Conservation (phyloP, 2,329 filamentous ascomycete genomes). For the Penicillium italicum region DNA sequence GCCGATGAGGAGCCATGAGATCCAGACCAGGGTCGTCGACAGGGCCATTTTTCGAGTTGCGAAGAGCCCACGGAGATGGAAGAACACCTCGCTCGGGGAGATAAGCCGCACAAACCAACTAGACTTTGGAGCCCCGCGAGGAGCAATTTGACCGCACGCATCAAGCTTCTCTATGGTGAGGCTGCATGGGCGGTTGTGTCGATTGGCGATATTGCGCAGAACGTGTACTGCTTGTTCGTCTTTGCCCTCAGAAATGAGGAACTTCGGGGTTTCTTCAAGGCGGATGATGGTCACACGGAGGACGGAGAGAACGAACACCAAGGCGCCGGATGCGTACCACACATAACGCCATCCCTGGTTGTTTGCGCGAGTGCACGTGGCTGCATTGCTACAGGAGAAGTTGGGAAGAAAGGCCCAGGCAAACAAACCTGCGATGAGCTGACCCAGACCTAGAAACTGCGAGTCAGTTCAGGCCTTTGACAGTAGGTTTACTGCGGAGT, state of each 20-base stretch:
- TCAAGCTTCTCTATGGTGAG: constrained; percentile 51
- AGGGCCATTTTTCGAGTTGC: constrained; percentile 57
- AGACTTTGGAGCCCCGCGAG: background rate
- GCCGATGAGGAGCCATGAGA: constrained; percentile 67
- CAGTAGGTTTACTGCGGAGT: background rate
- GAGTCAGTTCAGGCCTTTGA: background rate
- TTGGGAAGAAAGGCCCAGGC: constrained; percentile 53
- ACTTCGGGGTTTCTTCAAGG: constrained; percentile 57
- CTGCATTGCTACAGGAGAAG: constrained; percentile 47
- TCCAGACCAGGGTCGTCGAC: constrained; percentile 63
- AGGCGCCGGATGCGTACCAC: constrained; percentile 51
- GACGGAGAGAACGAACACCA: constrained; percentile 54
- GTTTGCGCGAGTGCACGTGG: constrained; percentile 48
- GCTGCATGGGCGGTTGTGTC: constrained; percentile 52
- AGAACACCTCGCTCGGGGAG: constrained; percentile 27
- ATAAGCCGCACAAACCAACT: background rate
- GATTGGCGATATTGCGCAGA: constrained; percentile 49
- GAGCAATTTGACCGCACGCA: constrained; percentile 40
- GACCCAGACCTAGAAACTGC: constrained; percentile 35
- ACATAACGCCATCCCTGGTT: constrained; percentile 59
- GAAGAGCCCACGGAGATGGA: constrained; percentile 64
- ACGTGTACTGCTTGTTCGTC: constrained; percentile 51
- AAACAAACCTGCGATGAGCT: constrained; percentile 52
- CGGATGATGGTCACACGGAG: constrained; percentile 53
- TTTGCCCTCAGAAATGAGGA: constrained; percentile 51